Evolutionary conservation across 306 rosid genomes (phyloP), one percentile per base, ranked within the genome.

Genomic region (Trifolium subterraneum): DNA sequence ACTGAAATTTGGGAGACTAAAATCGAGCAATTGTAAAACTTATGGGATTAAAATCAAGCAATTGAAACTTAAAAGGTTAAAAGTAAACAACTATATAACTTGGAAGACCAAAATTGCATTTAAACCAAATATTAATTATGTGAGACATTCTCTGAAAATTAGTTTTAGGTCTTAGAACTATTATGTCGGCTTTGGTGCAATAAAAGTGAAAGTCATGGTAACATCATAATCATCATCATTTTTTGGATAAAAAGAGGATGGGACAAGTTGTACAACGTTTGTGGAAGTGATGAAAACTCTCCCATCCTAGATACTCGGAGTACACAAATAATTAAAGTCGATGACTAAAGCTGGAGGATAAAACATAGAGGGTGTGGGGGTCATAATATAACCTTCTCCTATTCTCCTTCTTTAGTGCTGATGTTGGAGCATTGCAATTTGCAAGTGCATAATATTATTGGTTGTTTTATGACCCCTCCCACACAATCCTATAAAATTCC

Each of bases 381-480:
- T 2, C 8, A 47, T 56, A 4, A 41, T 41, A 61, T 42, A 31
- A 33, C 29, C 16, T 39, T 14, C 42, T 39, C 47, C 13, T 5
- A 29, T 25, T 14, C 42, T 39, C 47, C 4, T 18, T 29, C 47
- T 70, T 36, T 4, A 78, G 8, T 5, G 33, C 61, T 36, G 66
- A 33, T 58, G 29, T 20, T 64, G 48, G 61, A 19, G 62, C 42
- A 63, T 51, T 13, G 61, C 25, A 64, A 33, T 52, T 51, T 13
- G 61, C 25, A 64, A 33, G 20, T 64, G 73, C 73, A 70, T 52
- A 75, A 54, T 65, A 54, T 65, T 16, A 66, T 55, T 16, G 69
- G 25, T 64, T 59, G 64, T 64, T 72, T 54, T 66, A 64, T 64
- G 78, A 47, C 59, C 36, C 50, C 55, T 54, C 78, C 2, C 29